These are phyloP conservation scores for Fonsecaea multimorphosa DNA, from an alignment of 2,329 filamentous ascomycete genomes.

Conservation along the genomic window DNA sequence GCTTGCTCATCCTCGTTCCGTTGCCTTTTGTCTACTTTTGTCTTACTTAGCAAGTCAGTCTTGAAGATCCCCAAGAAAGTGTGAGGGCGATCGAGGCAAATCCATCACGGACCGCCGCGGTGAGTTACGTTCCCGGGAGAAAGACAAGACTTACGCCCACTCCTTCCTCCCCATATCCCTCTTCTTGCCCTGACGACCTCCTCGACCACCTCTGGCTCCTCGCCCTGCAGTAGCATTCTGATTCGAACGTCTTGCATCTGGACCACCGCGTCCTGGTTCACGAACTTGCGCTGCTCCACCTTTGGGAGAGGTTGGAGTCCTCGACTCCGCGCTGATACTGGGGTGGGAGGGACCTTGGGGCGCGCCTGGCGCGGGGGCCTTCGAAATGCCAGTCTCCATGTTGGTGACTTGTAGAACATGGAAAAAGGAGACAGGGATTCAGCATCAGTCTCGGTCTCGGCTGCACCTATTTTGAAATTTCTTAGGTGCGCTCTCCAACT, in stretches of 20 bases:
- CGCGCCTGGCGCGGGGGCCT: slow-evolving; percentile 20
- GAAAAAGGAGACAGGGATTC: slow-evolving; percentile 2
- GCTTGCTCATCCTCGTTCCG: slow-evolving; percentile 58
- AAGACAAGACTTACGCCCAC: slow-evolving; percentile 62
- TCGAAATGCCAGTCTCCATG: slow-evolving; percentile 26
- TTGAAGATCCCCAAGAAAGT: slow-evolving; percentile 30
- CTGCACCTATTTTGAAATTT: slow-evolving; percentile 15
- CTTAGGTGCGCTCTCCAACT: background rate
- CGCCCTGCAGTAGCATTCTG: slow-evolving; percentile 32
- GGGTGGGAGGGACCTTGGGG: background rate
- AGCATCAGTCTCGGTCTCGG: background rate
- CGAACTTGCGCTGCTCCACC: slow-evolving; percentile 13
- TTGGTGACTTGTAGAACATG: slow-evolving; percentile 26
- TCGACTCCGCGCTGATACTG: background rate
- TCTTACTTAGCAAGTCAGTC: slow-evolving; percentile 60
- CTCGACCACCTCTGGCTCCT: slow-evolving; percentile 40
- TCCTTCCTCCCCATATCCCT: slow-evolving; percentile 70
- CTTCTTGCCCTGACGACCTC: slow-evolving; percentile 56
- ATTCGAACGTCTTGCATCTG: slow-evolving; percentile 28
- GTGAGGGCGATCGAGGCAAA: slow-evolving; percentile 16
- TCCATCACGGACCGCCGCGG: slow-evolving; percentile 29
- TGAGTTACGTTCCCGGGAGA: slow-evolving; percentile 8
- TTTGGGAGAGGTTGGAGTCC: slow-evolving; percentile 1
- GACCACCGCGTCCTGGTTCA: slow-evolving; percentile 14
- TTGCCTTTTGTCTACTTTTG: slow-evolving; percentile 58